Evolutionary conservation across 768 basidiomycete species (phyloP).

Genomic region (Lentinula lateritia): DNA sequence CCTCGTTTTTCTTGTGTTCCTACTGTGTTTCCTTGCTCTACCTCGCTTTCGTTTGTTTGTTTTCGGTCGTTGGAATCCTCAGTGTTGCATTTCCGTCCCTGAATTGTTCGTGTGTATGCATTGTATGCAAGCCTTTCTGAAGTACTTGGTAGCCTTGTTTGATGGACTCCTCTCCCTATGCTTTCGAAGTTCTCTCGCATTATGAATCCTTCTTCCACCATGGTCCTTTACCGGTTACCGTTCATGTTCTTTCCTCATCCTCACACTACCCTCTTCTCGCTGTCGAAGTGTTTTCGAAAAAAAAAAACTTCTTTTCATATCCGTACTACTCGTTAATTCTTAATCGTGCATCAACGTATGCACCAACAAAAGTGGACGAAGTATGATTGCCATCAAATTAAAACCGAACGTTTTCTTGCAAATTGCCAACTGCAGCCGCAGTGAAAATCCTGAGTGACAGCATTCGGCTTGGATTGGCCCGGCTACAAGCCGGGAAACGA

Average conservation of each 20-base stretch:
- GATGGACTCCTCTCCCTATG: not conserved
- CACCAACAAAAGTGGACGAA: not conserved
- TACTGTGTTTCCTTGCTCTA: not conserved
- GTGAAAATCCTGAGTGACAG: too few relatives aligned
- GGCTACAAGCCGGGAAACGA: too few relatives aligned
- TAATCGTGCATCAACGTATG: not conserved
- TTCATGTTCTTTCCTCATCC: not conserved
- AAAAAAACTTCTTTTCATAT: not conserved
- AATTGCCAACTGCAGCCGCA: too few relatives aligned
- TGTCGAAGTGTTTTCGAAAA: slow-evolving; percentile 4
- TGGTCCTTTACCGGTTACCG: not conserved
- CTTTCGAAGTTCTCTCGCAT: not conserved
- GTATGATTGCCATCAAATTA: not conserved
- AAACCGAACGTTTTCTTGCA: too few relatives aligned
- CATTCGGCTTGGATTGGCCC: too few relatives aligned
- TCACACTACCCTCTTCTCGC: not conserved
- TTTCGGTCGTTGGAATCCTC: not conserved
- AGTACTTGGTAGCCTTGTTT: not conserved
- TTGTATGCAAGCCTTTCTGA: not conserved
- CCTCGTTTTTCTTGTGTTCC: not conserved
- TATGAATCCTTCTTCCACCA: not conserved
- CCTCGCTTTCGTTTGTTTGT: not conserved
- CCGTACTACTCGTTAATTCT: not conserved
- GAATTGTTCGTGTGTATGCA: not conserved
- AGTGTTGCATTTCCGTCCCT: not conserved